These are phyloP conservation scores for Penicillium digitatum DNA, from an alignment of 2,329 filamentous ascomycete species.

Conservation along the genomic window DNA sequence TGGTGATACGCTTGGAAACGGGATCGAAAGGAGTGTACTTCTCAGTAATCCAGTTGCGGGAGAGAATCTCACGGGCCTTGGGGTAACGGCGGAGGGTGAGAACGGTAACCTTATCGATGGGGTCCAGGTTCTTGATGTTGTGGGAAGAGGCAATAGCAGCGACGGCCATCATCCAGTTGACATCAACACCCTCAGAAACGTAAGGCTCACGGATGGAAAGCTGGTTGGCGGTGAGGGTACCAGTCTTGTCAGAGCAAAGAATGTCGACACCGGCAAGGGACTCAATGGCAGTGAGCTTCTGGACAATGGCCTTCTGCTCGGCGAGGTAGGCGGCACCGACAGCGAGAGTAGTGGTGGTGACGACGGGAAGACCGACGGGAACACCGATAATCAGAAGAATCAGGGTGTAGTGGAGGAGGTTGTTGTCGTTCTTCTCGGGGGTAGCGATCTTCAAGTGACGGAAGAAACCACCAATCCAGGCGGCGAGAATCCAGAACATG, in stretches of 20 bases:
- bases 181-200: conserved; percentile 70
- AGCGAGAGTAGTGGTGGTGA: conserved; percentile 72
- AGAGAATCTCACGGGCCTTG: conserved; percentile 71
- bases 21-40: conserved; percentile 71
- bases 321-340: conserved; percentile 74
- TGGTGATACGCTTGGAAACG: conserved; percentile 74
- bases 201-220: conserved; percentile 73
- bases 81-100: conserved; percentile 72
- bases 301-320: conserved; percentile 73
- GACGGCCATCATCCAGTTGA: conserved; percentile 82
- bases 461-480: conserved; percentile 78
- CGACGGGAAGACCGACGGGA: conserved; percentile 73
- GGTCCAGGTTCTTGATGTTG: conserved; percentile 73
- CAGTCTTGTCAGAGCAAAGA: conserved; percentile 78
- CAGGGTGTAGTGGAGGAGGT: conserved; percentile 64
- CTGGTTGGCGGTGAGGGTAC: conserved; percentile 61
- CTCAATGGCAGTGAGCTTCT: conserved; percentile 75
- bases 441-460: conserved; percentile 59
- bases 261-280: conserved; percentile 71
- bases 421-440: conserved; percentile 53
- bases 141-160: conserved; percentile 72
- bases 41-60: conserved; percentile 70
- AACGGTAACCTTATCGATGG: conserved; percentile 75
- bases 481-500: conserved; percentile 70
- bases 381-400: conserved; percentile 74